Evolutionary conservation across 2,329 filamentous ascomycete species (phyloP).

Genomic region (Microcyclosporella mali): DNA sequence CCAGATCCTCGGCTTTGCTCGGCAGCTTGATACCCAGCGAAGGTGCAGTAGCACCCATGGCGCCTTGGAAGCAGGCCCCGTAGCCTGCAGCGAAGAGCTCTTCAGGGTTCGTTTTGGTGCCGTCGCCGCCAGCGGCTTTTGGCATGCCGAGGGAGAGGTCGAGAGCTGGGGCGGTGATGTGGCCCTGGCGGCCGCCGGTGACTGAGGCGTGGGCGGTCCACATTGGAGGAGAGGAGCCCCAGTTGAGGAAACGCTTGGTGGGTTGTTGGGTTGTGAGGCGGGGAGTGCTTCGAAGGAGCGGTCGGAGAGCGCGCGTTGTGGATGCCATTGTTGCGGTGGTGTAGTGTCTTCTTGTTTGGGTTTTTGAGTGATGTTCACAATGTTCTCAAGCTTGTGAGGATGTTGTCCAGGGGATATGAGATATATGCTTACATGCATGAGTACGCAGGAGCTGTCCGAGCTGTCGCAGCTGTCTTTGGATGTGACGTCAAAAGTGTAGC

Average conservation of each 20-base stretch:
- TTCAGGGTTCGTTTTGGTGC: constrained; percentile 39
- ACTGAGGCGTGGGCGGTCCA: constrained; percentile 13
- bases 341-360: not conserved
- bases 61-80: constrained; percentile 44
- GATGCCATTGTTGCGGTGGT: not conserved
- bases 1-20: constrained; percentile 31
- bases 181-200: constrained; percentile 16
- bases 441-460: too few species aligned
- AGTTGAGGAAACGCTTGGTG: constrained; percentile 15
- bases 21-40: constrained; percentile 40
- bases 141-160: constrained; percentile 14
- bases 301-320: constrained; percentile 8
- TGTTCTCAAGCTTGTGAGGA: too few species aligned
- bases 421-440: too few species aligned
- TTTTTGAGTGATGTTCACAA: too few species aligned
- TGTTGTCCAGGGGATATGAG: too few species aligned
- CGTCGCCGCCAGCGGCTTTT: constrained; percentile 14
- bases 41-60: constrained; percentile 42
- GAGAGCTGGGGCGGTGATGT: constrained; percentile 11
- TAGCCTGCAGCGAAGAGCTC: constrained; percentile 46
- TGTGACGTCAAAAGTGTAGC: too few species aligned
- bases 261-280: constrained; percentile 1
- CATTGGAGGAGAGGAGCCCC: constrained; percentile 8
- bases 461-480: too few species aligned
- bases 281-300: constrained; percentile 8